These are phyloP conservation scores for Podila epicladia DNA, from an alignment of 192 early-diverging fungal genomes.

Conservation along the genomic window DNA sequence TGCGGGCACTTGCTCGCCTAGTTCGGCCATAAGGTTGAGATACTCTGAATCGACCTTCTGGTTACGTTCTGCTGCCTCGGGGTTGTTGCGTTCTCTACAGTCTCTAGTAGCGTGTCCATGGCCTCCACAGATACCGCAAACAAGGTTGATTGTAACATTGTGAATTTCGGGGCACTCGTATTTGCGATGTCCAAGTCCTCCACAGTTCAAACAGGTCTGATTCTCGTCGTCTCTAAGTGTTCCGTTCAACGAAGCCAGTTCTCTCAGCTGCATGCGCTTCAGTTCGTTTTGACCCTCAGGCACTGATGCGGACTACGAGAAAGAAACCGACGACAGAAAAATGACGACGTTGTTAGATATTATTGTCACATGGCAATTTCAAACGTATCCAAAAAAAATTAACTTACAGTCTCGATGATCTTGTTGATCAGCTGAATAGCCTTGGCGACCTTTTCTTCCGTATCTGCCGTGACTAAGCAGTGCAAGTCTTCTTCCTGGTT, in stretches of 20 bases:
- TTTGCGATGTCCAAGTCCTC: conserved; percentile 85
- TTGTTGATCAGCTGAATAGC: conserved; percentile 90
- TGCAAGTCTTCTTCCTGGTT: conserved; percentile 88
- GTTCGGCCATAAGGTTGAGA: conserved; percentile 92
- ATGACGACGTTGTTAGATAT: neutral
- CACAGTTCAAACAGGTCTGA: conserved; percentile 95
- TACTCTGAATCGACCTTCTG: conserved; percentile 92
- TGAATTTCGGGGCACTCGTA: conserved; percentile 91
- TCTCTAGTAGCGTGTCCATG: conserved; percentile 95
- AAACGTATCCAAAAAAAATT: neutral
- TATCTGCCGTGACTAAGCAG: conserved; percentile 89
- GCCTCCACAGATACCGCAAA: conserved; percentile 90
- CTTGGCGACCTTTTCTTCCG: conserved; percentile 86
- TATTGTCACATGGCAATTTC: no score
- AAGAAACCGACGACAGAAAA: neutral
- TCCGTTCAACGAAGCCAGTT: conserved; percentile 95
- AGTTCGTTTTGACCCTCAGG: conserved; percentile 97
- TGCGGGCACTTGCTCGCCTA: conserved; percentile 68
- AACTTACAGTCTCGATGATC: conserved; percentile 89
- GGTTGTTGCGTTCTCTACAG: conserved; percentile 89
- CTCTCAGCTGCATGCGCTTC: conserved; percentile 93
- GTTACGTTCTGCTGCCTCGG: conserved; percentile 78
- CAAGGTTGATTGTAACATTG: conserved; percentile 87
- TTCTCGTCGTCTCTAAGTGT: conserved; percentile 96
- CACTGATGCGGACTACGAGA: conserved; percentile 75